phyloP scores from a whole-genome alignment of 306 rosid genomes.

The barrel medic (Medicago truncatula) region MtrunA17r5.0-ANR NC_053043.1:13812501-13813000 shows the following conservation, averaged over 20 bases:
- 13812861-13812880: not conserved
- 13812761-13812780: slow-evolving; percentile 69
- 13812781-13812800: slow-evolving; percentile 46
- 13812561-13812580: slow-evolving; percentile 48
- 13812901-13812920: not conserved
- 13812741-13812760: slow-evolving; percentile 54
- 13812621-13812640: slow-evolving; percentile 45
- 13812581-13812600: slow-evolving; percentile 35
- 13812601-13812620: slow-evolving; percentile 57
- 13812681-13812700: slow-evolving; percentile 62
- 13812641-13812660: slow-evolving; percentile 47
- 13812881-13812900: not conserved
- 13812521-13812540: slow-evolving; percentile 46
- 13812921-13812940: not conserved
- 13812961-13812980: not conserved
- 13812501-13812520: slow-evolving; percentile 19
- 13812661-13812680: slow-evolving; percentile 51
- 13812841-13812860: not conserved
- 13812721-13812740: slow-evolving; percentile 51
- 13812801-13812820: slow-evolving; percentile 52
- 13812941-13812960: not conserved
- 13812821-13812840: slow-evolving; percentile 25
- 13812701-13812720: slow-evolving; percentile 55
- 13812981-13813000: not conserved
- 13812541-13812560: slow-evolving; percentile 57